These are phyloP conservation scores for Rosa persica DNA, from an alignment of 306 rosid species.

Conservation along the genomic window DNA sequence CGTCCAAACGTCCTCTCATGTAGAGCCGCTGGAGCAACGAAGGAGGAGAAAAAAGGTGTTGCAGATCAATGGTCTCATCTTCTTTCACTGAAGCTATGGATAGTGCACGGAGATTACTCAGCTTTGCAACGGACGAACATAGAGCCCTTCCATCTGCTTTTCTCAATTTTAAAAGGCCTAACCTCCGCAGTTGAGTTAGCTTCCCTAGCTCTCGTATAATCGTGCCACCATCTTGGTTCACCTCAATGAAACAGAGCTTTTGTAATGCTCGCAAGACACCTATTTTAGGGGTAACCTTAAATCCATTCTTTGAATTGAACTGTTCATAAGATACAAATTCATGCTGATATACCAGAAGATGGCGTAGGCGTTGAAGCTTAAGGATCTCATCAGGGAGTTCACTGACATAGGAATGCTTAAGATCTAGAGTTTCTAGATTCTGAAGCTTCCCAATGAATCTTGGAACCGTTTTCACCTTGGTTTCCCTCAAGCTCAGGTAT, in stretches of 20 bases:
- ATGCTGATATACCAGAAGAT: slow-evolving; percentile 29
- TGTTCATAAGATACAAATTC: slow-evolving; percentile 12
- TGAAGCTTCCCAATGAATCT: slow-evolving; percentile 36
- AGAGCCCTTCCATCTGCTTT: slow-evolving; percentile 33
- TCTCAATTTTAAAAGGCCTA: slow-evolving; percentile 35
- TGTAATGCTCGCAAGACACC: slow-evolving; percentile 34
- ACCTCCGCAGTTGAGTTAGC: slow-evolving; percentile 38
- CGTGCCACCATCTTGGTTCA: slow-evolving; percentile 8
- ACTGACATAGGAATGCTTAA: slow-evolving; percentile 36
- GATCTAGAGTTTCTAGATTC: slow-evolving; percentile 41
- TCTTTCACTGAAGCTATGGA: slow-evolving; percentile 29
- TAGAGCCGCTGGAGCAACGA: slow-evolving; percentile 35
- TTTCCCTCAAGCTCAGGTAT: slow-evolving; percentile 40
- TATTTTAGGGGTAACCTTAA: slow-evolving; percentile 25
- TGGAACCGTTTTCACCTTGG: slow-evolving; percentile 34
- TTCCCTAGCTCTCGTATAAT: slow-evolving; percentile 36
- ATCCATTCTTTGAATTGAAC: slow-evolving; percentile 25
- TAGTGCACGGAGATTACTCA: slow-evolving; percentile 29
- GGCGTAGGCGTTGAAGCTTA: slow-evolving; percentile 38
- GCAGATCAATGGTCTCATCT: slow-evolving; percentile 33
- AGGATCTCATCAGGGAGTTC: slow-evolving; percentile 37
- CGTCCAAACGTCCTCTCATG: slow-evolving; percentile 38
- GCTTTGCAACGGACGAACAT: slow-evolving; percentile 32
- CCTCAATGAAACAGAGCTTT: slow-evolving; percentile 45
- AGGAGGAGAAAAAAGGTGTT: slow-evolving; percentile 40